Evolutionary conservation across 768 basidiomycete species (phyloP).

Genomic region (Wakefieldia striispora): DNA sequence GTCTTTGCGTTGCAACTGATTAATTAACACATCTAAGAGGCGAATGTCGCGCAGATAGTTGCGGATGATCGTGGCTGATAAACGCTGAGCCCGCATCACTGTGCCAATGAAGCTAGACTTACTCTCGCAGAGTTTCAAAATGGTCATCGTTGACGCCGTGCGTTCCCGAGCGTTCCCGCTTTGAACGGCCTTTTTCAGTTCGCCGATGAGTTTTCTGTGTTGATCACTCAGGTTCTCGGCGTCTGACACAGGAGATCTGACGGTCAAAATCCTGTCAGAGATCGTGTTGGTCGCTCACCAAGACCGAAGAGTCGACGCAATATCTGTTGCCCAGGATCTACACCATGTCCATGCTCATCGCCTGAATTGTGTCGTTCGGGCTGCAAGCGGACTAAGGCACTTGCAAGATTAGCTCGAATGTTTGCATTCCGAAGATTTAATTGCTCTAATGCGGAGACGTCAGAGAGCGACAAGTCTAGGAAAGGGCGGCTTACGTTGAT

Average conservation of each 20-base stretch:
- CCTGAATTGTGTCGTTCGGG: background rate
- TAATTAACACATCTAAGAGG: constrained; percentile 12
- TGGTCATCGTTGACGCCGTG: constrained; percentile 21
- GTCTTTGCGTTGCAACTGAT: constrained; percentile 15
- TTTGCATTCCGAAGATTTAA: constrained; percentile 4
- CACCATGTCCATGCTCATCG: background rate
- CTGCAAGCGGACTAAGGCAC: constrained; percentile 10
- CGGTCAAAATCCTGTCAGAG: background rate
- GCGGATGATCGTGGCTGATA: constrained; percentile 8
- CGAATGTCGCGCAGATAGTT: constrained; percentile 4
- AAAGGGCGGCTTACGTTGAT: background rate
- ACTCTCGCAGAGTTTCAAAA: constrained; percentile 24
- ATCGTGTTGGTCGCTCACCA: constrained; percentile 1
- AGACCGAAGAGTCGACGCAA: constrained; percentile 18
- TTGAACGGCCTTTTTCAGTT: constrained; percentile 4
- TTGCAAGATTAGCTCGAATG: constrained; percentile 19
- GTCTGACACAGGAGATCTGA: constrained; percentile 2
- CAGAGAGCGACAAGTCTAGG: background rate
- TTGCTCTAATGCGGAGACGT: background rate
- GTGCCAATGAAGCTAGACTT: background rate
- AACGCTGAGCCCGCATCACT: background rate
- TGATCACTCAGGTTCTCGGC: background rate
- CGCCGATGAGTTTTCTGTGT: constrained; percentile 11
- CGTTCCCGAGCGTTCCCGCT: constrained; percentile 12
- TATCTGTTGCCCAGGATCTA: background rate